Evolutionary conservation across 2,329 filamentous ascomycete genomes (phyloP).

Genomic region (Xylaria multiplex): DNA sequence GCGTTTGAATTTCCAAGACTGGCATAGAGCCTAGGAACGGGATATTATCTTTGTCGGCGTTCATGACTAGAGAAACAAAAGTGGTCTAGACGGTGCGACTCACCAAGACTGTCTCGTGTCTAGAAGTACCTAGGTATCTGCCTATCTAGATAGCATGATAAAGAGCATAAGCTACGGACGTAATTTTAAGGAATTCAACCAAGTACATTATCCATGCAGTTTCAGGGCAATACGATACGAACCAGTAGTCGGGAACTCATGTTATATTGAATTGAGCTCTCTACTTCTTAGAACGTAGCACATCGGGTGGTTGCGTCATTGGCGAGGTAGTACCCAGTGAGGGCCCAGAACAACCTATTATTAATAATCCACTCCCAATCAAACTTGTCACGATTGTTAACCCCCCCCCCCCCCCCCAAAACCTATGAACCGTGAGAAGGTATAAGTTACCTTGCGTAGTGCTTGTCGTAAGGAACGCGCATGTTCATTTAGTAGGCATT

Average conservation of each 20-base stretch:
- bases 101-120: slow-evolving; percentile 36
- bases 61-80: slow-evolving; percentile 38
- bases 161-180: slow-evolving; percentile 16
- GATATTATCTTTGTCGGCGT: slow-evolving; percentile 32
- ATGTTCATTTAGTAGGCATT: no score
- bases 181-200: slow-evolving; percentile 19
- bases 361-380: neutral
- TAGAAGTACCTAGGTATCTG: neutral
- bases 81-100: slow-evolving; percentile 40
- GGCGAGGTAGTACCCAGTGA: neutral
- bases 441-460: neutral
- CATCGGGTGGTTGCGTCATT: slow-evolving; percentile 2
- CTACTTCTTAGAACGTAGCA: neutral
- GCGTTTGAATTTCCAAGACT: slow-evolving; percentile 32
- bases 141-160: slow-evolving; percentile 22
- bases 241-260: neutral
- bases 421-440: neutral
- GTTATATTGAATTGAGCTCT: neutral
- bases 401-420: neutral
- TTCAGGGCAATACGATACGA: neutral
- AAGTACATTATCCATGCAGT: neutral
- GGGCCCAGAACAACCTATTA: neutral
- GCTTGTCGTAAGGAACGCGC: no score
- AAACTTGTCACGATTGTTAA: neutral
- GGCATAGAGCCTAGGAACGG: slow-evolving; percentile 29